Conservation (phyloP, 2,329 filamentous ascomycete species). For the Trichoderma pleuroti region DNA sequence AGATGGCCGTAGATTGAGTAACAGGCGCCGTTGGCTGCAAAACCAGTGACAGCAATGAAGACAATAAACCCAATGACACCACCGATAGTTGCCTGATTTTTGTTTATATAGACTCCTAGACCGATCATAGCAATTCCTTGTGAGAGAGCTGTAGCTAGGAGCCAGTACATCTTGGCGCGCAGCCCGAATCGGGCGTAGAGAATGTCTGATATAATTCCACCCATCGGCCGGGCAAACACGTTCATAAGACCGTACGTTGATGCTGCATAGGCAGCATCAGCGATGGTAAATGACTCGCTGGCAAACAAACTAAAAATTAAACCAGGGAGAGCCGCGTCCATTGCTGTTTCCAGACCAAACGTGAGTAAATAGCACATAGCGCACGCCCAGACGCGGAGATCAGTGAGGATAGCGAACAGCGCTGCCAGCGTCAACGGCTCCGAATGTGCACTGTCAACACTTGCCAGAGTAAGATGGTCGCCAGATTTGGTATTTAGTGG, state of each 20-base stretch:
- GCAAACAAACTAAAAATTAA: conserved; percentile 59
- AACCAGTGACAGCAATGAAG: conserved; percentile 75
- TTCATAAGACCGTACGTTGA: conserved; percentile 72
- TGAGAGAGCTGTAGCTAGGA: conserved; percentile 51
- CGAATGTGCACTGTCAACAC: neutral
- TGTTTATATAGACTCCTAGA: conserved; percentile 48
- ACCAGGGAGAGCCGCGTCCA: conserved; percentile 57
- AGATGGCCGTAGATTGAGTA: conserved; percentile 86
- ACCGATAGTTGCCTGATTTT: conserved; percentile 55
- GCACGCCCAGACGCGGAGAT: conserved; percentile 53
- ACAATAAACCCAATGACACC: conserved; percentile 75
- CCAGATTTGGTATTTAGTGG: neutral
- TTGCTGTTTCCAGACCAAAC: conserved; percentile 60
- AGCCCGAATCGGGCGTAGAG: conserved; percentile 42
- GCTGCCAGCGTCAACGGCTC: conserved; percentile 31
- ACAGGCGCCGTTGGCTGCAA: conserved; percentile 81
- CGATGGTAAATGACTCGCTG: conserved; percentile 52
- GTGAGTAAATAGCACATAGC: conserved; percentile 56
- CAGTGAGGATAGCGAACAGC: conserved; percentile 45
- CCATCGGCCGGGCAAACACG: conserved; percentile 62
- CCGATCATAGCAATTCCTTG: conserved; percentile 59
- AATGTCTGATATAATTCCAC: conserved; percentile 55
- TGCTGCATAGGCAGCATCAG: conserved; percentile 52
- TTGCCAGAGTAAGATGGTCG: neutral
- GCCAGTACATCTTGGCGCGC: conserved; percentile 46